Conservation (phyloP, 2,329 filamentous ascomycete genomes). For the Lachnellula subtilissima region DNA sequence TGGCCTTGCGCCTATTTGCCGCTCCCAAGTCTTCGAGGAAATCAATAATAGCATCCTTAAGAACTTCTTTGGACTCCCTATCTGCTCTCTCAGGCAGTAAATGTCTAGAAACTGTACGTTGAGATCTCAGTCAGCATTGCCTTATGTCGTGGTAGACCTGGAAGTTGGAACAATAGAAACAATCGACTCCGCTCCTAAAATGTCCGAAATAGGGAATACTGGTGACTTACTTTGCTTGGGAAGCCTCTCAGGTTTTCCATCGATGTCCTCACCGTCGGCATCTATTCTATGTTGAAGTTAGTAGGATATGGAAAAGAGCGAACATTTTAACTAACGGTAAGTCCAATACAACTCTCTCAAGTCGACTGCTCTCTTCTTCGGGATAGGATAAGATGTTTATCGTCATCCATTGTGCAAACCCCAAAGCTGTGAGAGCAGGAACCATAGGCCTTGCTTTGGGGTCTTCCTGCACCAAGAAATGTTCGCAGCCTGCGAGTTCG, state of each 20-base stretch:
- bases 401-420: slow-evolving; percentile 68
- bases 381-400: slow-evolving; percentile 71
- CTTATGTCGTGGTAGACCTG: no score
- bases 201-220: no score
- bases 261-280: slow-evolving; percentile 48
- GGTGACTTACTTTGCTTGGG: slow-evolving; percentile 55
- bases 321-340: slow-evolving; percentile 44
- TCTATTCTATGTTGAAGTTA: slow-evolving; percentile 40
- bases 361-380: slow-evolving; percentile 65
- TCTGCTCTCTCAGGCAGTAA: slow-evolving; percentile 62
- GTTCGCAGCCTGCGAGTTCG: slow-evolving; percentile 56
- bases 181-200: no score
- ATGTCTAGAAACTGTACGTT: slow-evolving; percentile 52
- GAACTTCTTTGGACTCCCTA: slow-evolving; percentile 49
- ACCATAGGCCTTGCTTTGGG: slow-evolving; percentile 50
- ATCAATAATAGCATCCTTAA: slow-evolving; percentile 55
- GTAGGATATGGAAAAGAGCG: no score
- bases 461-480: slow-evolving; percentile 58
- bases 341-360: slow-evolving; percentile 62
- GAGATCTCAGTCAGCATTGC: no score
- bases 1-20: slow-evolving; percentile 38
- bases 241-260: slow-evolving; percentile 65
- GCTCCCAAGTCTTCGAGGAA: slow-evolving; percentile 39
- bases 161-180: no score
- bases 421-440: slow-evolving; percentile 61